Evolutionary conservation across 139 green algal genomes (phyloP).

Genomic region (Micractinium conductrix): DNA sequence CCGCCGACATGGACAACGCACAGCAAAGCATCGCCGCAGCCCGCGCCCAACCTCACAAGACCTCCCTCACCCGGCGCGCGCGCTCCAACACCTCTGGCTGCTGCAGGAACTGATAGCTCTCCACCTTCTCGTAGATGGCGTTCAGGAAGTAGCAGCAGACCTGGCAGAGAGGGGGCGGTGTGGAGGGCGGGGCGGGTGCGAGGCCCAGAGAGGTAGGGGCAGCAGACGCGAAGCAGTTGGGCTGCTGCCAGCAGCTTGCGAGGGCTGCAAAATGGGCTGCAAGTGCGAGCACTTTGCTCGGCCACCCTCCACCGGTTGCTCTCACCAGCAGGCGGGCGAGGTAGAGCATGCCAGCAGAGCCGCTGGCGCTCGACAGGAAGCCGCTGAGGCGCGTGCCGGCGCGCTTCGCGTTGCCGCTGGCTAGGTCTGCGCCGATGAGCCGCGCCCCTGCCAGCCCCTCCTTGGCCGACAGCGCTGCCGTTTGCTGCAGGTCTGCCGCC

Average conservation of each 20-base stretch:
- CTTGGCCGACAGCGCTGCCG: conserved; percentile 8
- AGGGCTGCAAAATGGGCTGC: too few relatives aligned
- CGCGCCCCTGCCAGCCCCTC: conserved; percentile 14
- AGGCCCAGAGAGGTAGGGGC: too few relatives aligned
- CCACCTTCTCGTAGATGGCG: conserved; percentile 8
- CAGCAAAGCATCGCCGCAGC: too few relatives aligned
- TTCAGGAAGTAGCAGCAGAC: conserved; percentile 30
- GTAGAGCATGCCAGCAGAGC: not conserved
- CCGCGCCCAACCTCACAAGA: too few relatives aligned
- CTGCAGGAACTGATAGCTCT: conserved; percentile 13
- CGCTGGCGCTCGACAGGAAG: not conserved
- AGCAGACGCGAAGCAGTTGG: too few relatives aligned
- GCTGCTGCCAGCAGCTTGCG: too few relatives aligned
- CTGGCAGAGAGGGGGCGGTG: not conserved
- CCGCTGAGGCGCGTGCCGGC: not conserved
- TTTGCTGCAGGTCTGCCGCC: conserved; percentile 20
- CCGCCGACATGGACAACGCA: too few relatives aligned
- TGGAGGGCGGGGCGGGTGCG: not conserved
- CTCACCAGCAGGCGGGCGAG: conserved; percentile 19
- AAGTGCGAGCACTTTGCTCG: too few relatives aligned
- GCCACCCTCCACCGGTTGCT: too few relatives aligned
- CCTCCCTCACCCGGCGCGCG: too few relatives aligned
- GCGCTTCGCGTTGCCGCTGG: not conserved
- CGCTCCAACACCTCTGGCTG: conserved; percentile 26
- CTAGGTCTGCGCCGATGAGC: conserved; percentile 4